Conservation (phyloP, 2,329 filamentous ascomycete species). For the Arthrobotrys iridis region DNA sequence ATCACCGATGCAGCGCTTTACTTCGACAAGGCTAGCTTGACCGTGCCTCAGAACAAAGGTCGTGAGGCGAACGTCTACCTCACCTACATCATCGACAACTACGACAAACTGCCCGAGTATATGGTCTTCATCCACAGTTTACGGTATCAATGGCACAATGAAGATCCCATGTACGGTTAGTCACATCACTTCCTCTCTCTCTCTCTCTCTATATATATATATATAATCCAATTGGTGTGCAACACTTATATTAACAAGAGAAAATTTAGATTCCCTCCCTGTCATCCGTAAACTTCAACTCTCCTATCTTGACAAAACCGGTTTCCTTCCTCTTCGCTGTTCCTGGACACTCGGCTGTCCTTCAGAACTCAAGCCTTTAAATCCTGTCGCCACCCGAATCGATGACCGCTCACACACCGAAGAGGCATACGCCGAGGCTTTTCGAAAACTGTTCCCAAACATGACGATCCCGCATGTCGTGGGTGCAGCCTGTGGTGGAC, state of each 20-base stretch:
- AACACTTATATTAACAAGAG: neutral
- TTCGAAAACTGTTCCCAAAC: slow-evolving; percentile 34
- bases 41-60: slow-evolving; percentile 65
- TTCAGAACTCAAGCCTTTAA: slow-evolving; percentile 62
- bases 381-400: slow-evolving; percentile 62
- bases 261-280: slow-evolving; percentile 27
- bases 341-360: slow-evolving; percentile 70
- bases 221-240: neutral
- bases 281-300: slow-evolving; percentile 30
- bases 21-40: slow-evolving; percentile 35
- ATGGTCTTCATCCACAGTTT: slow-evolving; percentile 51
- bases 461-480: slow-evolving; percentile 61
- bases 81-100: slow-evolving; percentile 72
- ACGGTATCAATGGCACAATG: slow-evolving; percentile 53
- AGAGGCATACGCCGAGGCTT: slow-evolving; percentile 40
- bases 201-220: neutral
- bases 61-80: slow-evolving; percentile 73
- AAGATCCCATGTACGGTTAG: slow-evolving; percentile 64
- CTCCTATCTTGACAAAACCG: slow-evolving; percentile 64
- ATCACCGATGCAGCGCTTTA: slow-evolving; percentile 54
- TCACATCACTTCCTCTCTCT: neutral
- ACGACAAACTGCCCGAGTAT: slow-evolving; percentile 63
- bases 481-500: slow-evolving; percentile 72
- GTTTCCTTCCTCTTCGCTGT: slow-evolving; percentile 72
- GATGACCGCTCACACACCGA: slow-evolving; percentile 49